Conservation (phyloP, 2,329 filamentous ascomycete species). For the Colletotrichum noveboracense region DNA sequence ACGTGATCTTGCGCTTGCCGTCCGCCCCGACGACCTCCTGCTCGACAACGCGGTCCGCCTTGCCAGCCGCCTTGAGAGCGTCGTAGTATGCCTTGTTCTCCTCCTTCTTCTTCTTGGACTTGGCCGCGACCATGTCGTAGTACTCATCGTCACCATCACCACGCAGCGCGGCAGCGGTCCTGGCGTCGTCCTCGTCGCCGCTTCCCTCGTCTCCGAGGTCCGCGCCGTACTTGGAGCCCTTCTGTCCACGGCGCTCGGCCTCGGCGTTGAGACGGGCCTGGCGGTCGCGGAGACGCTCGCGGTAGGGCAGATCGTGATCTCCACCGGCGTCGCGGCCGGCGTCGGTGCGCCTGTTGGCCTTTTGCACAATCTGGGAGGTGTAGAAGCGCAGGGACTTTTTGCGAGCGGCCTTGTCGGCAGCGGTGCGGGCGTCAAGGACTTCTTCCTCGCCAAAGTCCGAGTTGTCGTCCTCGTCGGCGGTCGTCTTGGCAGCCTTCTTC, state of each 20-base stretch:
- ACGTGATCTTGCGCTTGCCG: constrained; percentile 91
- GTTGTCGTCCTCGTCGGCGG: constrained; percentile 60
- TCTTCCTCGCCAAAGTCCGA: constrained; percentile 96
- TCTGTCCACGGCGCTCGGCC: constrained; percentile 81
- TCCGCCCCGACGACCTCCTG: constrained; percentile 76
- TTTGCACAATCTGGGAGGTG: constrained; percentile 96
- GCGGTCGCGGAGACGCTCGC: constrained; percentile 85
- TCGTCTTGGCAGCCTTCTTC: constrained; percentile 44
- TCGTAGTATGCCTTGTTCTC: constrained; percentile 69
- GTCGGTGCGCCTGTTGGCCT: constrained; percentile 81
- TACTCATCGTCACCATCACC: constrained; percentile 73
- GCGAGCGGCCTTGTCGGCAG: constrained; percentile 84
- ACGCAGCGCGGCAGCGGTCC: constrained; percentile 54
- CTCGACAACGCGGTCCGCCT: constrained; percentile 67
- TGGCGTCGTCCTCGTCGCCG: constrained; percentile 70
- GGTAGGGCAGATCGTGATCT: constrained; percentile 83
- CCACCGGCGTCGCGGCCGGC: constrained; percentile 78
- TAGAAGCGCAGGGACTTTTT: constrained; percentile 97
- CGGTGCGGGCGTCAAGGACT: constrained; percentile 75
- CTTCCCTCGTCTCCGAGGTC: constrained; percentile 64
- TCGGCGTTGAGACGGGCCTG: constrained; percentile 87
- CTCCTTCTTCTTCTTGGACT: constrained; percentile 72
- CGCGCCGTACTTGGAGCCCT: constrained; percentile 65
- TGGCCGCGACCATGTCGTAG: constrained; percentile 85
- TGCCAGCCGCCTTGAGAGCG: constrained; percentile 65